Percentiles rank a stretch among this genome's conserved stretches.
Conservation (phyloP, 441 rosid genomes). For the Pelargonium citronellum region DNA sequence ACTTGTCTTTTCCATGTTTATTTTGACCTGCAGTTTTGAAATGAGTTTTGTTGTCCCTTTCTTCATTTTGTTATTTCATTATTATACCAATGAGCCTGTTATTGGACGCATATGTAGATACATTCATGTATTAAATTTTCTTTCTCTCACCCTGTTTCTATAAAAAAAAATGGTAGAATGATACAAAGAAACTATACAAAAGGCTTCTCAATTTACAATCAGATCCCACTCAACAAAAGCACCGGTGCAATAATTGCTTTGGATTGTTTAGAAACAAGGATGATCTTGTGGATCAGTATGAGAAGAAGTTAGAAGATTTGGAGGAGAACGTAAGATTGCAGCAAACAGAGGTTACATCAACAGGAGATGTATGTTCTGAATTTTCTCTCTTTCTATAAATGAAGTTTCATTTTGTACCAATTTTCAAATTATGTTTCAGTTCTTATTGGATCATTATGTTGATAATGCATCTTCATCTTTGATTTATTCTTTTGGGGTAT, state of each 20-base stretch:
- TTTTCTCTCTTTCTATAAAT: constrained; percentile 8
- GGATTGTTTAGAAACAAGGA: constrained; percentile 47
- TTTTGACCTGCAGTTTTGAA: background rate
- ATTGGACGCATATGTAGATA: background rate
- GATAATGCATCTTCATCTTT: background rate
- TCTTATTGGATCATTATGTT: background rate
- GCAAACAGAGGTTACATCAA: constrained; percentile 54
- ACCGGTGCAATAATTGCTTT: constrained; percentile 22
- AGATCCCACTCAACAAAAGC: constrained; percentile 36
- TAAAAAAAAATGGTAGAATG: constrained; percentile 37
- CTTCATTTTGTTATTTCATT: too few relatives aligned
- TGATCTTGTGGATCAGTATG: constrained; percentile 63
- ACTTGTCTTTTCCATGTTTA: background rate
- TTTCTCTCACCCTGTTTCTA: constrained; percentile 7
- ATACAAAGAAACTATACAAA: constrained; percentile 48
- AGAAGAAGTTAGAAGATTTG: constrained; percentile 51
- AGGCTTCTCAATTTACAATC: constrained; percentile 44
- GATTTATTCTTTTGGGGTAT: background rate
- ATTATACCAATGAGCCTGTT: background rate
- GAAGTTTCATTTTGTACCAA: constrained; percentile 9
- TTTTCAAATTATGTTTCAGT: background rate
- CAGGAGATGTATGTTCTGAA: constrained; percentile 44
- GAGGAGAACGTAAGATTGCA: constrained; percentile 64
- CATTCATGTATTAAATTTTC: background rate
- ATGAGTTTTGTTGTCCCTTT: background rate